A percentile compares a stretch with the other conserved stretches of the same genome.
Evolutionary conservation across 768 basidiomycete species (phyloP).

Genomic region (Panus rudis): DNA sequence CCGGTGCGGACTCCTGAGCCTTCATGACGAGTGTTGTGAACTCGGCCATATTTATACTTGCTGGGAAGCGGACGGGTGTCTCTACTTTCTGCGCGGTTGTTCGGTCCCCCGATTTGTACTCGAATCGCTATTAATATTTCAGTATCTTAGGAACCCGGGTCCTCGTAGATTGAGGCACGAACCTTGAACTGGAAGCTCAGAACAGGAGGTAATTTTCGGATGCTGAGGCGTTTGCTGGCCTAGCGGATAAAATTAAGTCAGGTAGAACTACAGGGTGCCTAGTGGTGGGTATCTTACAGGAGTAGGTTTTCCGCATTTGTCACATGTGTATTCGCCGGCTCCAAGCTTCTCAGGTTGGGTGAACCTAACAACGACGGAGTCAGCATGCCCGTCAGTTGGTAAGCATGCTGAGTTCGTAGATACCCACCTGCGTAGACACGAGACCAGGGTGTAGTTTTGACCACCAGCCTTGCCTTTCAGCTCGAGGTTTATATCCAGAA

Average conservation of each 20-base stretch:
- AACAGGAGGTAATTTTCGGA: slow-evolving; percentile 81
- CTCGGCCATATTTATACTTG: slow-evolving; percentile 80
- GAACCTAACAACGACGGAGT: slow-evolving; percentile 42
- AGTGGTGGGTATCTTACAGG: slow-evolving; percentile 43
- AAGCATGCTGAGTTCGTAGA: not conserved
- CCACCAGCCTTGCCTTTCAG: slow-evolving; percentile 48
- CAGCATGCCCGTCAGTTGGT: no score
- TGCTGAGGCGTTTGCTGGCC: slow-evolving; percentile 79
- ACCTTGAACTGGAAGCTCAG: slow-evolving; percentile 96
- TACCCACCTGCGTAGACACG: slow-evolving; percentile 64
- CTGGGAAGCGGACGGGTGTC: slow-evolving; percentile 73
- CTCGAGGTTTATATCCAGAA: slow-evolving; percentile 87
- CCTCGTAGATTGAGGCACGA: slow-evolving; percentile 1
- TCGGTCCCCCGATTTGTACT: slow-evolving; percentile 74
- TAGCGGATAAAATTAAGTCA: slow-evolving; percentile 35
- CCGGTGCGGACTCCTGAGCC: slow-evolving; percentile 38
- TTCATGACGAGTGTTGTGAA: slow-evolving; percentile 66
- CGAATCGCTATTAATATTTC: slow-evolving; percentile 89
- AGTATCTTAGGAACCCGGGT: no score
- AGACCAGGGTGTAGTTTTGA: slow-evolving; percentile 61
- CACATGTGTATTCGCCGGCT: slow-evolving; percentile 77
- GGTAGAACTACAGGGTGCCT: slow-evolving; percentile 2
- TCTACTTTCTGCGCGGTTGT: slow-evolving; percentile 80
- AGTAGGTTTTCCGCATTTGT: slow-evolving; percentile 67
- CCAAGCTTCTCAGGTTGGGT: slow-evolving; percentile 83